Conservation (phyloP, 805 yeast genomes). For the Jamesozyma lodderae region DNA sequence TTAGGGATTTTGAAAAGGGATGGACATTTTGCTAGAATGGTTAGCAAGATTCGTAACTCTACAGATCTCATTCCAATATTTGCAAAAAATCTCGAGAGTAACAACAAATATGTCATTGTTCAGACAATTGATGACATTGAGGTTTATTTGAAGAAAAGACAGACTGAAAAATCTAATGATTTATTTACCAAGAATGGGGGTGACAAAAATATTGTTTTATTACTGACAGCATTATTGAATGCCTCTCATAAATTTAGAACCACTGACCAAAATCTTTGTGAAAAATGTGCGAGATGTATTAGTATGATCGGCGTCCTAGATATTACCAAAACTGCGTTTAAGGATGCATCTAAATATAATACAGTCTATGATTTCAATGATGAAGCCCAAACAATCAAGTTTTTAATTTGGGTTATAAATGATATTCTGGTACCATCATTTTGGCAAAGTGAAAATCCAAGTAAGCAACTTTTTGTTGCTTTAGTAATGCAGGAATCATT, state of each 20-base stretch:
- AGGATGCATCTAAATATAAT: slow-evolving; percentile 22
- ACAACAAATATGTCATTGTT: slow-evolving; percentile 48
- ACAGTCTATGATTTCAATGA: slow-evolving; percentile 56
- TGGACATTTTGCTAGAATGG: slow-evolving; percentile 45
- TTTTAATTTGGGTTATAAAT: slow-evolving; percentile 57
- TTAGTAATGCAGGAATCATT: slow-evolving; percentile 83
- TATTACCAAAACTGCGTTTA: slow-evolving; percentile 42
- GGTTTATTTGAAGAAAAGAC: slow-evolving; percentile 43
- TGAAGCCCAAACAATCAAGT: slow-evolving; percentile 50
- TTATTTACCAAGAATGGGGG: slow-evolving; percentile 29
- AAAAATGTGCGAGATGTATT: slow-evolving; percentile 57
- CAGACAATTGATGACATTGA: slow-evolving; percentile 62
- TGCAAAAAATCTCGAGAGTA: slow-evolving; percentile 22
- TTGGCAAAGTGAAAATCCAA: slow-evolving; percentile 85
- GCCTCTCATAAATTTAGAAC: slow-evolving; percentile 48
- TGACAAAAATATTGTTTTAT: slow-evolving; percentile 32
- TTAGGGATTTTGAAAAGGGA: slow-evolving; percentile 43
- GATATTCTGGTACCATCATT: slow-evolving; percentile 70
- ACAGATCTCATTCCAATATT: slow-evolving; percentile 23
- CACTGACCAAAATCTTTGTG: slow-evolving; percentile 40
- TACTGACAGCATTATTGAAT: slow-evolving; percentile 46
- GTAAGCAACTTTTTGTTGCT: slow-evolving; percentile 73
- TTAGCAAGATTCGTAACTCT: slow-evolving; percentile 17
- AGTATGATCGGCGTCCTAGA: slow-evolving; percentile 75
- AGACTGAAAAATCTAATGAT: slow-evolving; percentile 36